A percentile compares a stretch with the other conserved stretches of the same genome.
These are phyloP conservation scores for Aspergillus clavatus DNA, from an alignment of 2,329 filamentous ascomycete genomes.

Conservation along the genomic window DNA sequence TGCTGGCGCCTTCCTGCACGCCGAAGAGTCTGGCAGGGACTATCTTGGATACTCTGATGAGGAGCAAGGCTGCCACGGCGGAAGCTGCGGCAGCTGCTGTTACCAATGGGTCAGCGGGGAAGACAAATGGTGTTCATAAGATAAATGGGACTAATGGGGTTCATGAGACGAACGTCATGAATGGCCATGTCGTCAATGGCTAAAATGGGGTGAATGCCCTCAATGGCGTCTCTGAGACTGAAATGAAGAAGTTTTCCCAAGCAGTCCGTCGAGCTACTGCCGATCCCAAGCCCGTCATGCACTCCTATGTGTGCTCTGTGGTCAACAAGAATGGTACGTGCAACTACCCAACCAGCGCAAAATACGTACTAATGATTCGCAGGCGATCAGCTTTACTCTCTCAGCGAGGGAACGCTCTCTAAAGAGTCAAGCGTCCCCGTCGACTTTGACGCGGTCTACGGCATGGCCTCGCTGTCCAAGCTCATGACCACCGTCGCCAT, in stretches of 20 bases:
- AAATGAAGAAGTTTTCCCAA: constrained; percentile 1
- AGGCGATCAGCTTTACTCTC: too few relatives aligned
- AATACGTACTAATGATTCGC: too few relatives aligned
- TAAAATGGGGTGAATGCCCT: too few relatives aligned
- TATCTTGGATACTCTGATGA: not conserved
- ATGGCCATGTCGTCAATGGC: too few relatives aligned
- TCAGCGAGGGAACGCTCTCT: too few relatives aligned
- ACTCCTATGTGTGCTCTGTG: constrained; percentile 4
- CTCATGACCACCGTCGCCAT: constrained; percentile 48
- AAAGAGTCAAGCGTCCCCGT: too few relatives aligned
- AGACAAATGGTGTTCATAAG: too few relatives aligned
- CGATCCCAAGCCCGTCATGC: constrained; percentile 3
- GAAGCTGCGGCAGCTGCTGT: too few relatives aligned
- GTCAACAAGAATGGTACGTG: constrained; percentile 2
- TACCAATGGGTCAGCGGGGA: too few relatives aligned
- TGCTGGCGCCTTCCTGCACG: constrained; percentile 1
- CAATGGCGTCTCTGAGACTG: not conserved
- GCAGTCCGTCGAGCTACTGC: constrained; percentile 1
- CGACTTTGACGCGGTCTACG: not conserved
- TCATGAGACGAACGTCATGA: too few relatives aligned
- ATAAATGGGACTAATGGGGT: too few relatives aligned
- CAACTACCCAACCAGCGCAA: constrained; percentile 5
- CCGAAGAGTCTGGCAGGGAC: constrained; percentile 3
- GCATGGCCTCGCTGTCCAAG: constrained; percentile 20
- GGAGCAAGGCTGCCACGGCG: not conserved